Evolutionary conservation across 441 rosid species (phyloP).

Genomic region (Lepidium campestre): DNA sequence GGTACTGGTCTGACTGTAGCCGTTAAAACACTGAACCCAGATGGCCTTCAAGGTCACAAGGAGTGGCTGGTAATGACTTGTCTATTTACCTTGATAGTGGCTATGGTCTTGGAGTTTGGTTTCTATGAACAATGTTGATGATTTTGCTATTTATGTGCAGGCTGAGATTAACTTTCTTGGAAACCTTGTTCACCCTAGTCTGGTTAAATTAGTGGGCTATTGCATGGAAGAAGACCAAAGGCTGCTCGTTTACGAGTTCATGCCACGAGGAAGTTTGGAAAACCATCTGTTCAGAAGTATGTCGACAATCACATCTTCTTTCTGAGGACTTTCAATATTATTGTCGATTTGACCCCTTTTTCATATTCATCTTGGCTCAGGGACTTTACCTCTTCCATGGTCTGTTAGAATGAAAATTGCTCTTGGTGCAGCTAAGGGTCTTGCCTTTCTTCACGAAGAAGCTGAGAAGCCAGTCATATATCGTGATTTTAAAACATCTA

Average conservation of each 20-base stretch:
- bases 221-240: slow-evolving; percentile 65
- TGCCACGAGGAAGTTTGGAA: slow-evolving; percentile 68
- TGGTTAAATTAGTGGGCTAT: slow-evolving; percentile 58
- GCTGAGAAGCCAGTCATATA: slow-evolving; percentile 70
- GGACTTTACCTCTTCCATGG: slow-evolving; percentile 79
- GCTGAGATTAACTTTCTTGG: slow-evolving; percentile 65
- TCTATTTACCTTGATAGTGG: not conserved
- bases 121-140: not conserved
- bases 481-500: slow-evolving; percentile 70
- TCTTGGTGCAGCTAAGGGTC: slow-evolving; percentile 68
- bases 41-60: slow-evolving; percentile 67
- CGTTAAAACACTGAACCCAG: slow-evolving; percentile 51
- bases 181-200: slow-evolving; percentile 51
- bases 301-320: slow-evolving; percentile 13
- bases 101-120: not conserved
- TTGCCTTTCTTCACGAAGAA: slow-evolving; percentile 70
- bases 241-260: slow-evolving; percentile 52
- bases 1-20: slow-evolving; percentile 65
- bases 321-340: not conserved
- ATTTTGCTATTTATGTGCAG: slow-evolving; percentile 25
- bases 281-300: slow-evolving; percentile 62
- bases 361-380: slow-evolving; percentile 31
- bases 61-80: slow-evolving; percentile 52
- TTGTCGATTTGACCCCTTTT: not conserved
- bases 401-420: slow-evolving; percentile 66